Percentiles rank a stretch among this genome's conserved stretches.
Conservation (phyloP, 805 yeast genomes). For the Kazachstania kunashirensis region DNA sequence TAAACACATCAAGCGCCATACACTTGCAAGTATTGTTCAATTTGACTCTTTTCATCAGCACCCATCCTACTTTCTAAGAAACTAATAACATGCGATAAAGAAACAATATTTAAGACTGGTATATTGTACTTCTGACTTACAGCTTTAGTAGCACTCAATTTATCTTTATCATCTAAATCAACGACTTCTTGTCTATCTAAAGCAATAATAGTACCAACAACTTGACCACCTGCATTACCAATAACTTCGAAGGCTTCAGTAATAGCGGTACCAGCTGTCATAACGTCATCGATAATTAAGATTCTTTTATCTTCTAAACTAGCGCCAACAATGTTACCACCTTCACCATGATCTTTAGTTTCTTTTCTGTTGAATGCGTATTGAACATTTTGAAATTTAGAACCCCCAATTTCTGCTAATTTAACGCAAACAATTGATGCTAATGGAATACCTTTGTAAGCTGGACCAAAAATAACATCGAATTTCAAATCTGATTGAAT, state of each 20-base stretch:
- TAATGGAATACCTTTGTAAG: conserved; percentile 93
- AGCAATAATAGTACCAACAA: conserved; percentile 81
- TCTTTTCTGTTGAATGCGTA: conserved; percentile 96
- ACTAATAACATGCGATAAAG: conserved; percentile 61
- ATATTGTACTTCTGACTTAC: conserved; percentile 63
- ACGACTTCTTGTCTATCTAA: conserved; percentile 93
- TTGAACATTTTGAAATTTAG: conserved; percentile 59
- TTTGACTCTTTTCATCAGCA: conserved; percentile 45
- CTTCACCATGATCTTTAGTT: conserved; percentile 96
- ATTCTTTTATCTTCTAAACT: conserved; percentile 60
- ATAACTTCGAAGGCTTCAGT: conserved; percentile 86
- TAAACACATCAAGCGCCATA: conserved; percentile 26
- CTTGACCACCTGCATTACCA: conserved; percentile 53
- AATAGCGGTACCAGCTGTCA: conserved; percentile 98
- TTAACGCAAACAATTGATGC: conserved; percentile 91
- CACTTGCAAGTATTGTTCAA: conserved; percentile 45
- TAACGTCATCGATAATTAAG: conserved; percentile 89
- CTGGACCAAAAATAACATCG: conserved; percentile 93
- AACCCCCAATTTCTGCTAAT: conserved; percentile 82
- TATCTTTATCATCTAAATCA: conserved; percentile 37
- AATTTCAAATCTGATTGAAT: conserved; percentile 73
- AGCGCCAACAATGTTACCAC: conserved; percentile 89
- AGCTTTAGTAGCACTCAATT: conserved; percentile 68
- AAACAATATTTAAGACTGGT: conserved; percentile 77
- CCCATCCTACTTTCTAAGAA: conserved; percentile 49